These are phyloP conservation scores for Boletellus ananas DNA, from an alignment of 768 basidiomycete genomes.

Conservation along the genomic window DNA sequence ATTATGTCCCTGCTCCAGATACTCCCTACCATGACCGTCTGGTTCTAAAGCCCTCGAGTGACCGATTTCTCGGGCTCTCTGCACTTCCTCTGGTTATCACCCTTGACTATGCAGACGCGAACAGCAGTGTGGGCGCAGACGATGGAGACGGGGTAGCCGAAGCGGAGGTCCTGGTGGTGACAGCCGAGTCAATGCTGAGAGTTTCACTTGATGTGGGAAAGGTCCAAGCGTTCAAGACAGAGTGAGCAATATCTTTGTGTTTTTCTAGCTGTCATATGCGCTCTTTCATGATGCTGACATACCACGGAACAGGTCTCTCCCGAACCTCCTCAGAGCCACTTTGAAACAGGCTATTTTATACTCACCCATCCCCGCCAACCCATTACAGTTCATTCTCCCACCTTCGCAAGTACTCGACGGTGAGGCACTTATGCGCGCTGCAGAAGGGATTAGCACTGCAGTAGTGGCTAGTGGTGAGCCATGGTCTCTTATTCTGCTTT, in stretches of 20 bases:
- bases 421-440: slow-evolving; percentile 74
- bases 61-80: slow-evolving; percentile 69
- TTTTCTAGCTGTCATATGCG: background rate
- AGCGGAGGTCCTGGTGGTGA: slow-evolving; percentile 38
- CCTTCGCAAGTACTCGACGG: slow-evolving; percentile 64
- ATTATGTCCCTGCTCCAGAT: slow-evolving; percentile 36
- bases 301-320: slow-evolving; percentile 52
- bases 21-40: slow-evolving; percentile 70
- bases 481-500: background rate
- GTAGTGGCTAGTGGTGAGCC: slow-evolving; percentile 68
- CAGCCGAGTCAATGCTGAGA: slow-evolving; percentile 69
- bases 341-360: slow-evolving; percentile 84
- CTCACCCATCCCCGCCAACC: slow-evolving; percentile 71
- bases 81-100: slow-evolving; percentile 31
- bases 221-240: slow-evolving; percentile 55
- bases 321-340: slow-evolving; percentile 68
- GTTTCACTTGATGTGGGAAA: slow-evolving; percentile 57
- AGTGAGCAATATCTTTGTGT: slow-evolving; percentile 41
- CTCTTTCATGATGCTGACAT: background rate
- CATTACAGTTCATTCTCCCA: slow-evolving; percentile 75
- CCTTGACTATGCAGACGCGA: slow-evolving; percentile 18
- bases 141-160: slow-evolving; percentile 8
- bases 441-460: slow-evolving; percentile 67
- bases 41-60: slow-evolving; percentile 63
- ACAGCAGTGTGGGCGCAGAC: slow-evolving; percentile 7